These are phyloP conservation scores for Coleophoma eucalyptorum DNA, from an alignment of 2,329 filamentous ascomycete genomes.

Conservation along the genomic window DNA sequence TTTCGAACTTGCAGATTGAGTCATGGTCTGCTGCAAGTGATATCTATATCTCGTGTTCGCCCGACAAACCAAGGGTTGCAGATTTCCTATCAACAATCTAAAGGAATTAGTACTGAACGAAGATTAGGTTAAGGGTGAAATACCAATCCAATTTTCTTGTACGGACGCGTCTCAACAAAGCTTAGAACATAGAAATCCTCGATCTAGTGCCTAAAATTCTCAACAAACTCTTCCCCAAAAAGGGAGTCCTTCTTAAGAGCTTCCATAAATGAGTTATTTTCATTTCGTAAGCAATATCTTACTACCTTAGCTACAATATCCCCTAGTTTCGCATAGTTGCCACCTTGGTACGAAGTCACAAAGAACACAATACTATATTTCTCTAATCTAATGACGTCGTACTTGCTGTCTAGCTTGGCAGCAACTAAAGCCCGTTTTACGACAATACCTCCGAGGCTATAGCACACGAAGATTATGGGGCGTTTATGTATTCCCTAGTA, in stretches of 20 bases:
- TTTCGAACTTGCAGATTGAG: too few species aligned
- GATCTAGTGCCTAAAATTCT: not conserved
- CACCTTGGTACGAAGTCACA: not conserved
- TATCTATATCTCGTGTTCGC: too few species aligned
- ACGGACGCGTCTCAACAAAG: not conserved
- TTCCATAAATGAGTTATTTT: not conserved
- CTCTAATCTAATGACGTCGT: not conserved
- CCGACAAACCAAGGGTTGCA: too few species aligned
- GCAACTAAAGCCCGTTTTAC: constrained; percentile 4
- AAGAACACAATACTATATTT: constrained; percentile 4
- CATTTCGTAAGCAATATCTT: not conserved
- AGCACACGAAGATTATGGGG: constrained; percentile 11
- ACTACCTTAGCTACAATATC: not conserved
- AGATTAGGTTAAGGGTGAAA: too few species aligned
- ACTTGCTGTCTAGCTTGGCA: not conserved
- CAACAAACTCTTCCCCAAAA: not conserved
- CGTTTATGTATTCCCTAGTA: not conserved
- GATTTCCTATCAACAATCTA: too few species aligned
- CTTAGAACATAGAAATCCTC: not conserved
- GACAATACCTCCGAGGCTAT: constrained; percentile 15
- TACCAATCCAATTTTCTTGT: too few species aligned
- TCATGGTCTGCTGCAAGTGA: too few species aligned
- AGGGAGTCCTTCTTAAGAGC: constrained; percentile 1
- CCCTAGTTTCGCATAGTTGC: not conserved
- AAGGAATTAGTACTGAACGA: too few species aligned